phyloP scores from a whole-genome alignment of 164 flowering plant species.

The Sextonia rubra region DNA sequence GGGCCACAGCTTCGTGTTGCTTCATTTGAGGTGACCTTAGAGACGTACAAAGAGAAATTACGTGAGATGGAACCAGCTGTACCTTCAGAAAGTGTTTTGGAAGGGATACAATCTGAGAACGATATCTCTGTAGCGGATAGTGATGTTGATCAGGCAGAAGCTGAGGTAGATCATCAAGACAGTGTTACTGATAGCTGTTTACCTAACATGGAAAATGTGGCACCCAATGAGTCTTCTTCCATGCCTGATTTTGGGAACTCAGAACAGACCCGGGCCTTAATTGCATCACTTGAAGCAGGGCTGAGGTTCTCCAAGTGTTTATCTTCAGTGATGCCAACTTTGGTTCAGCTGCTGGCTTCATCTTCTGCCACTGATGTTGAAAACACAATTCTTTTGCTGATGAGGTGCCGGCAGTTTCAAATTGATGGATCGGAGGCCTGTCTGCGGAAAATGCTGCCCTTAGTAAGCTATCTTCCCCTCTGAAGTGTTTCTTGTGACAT shows the following conservation, averaged over 20 bases:
- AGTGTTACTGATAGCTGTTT: constrained; percentile 67
- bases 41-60: constrained; percentile 75
- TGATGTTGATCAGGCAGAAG: constrained; percentile 35
- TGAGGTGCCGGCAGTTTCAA: constrained; percentile 95
- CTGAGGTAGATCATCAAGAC: constrained; percentile 36
- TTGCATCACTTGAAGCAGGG: constrained; percentile 97
- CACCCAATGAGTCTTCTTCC: constrained; percentile 35
- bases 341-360: constrained; percentile 97
- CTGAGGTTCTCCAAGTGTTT: constrained; percentile 80
- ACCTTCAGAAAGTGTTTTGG: constrained; percentile 30
- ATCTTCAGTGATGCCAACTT: constrained; percentile 73
- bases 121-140: constrained; percentile 37
- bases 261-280: constrained; percentile 90
- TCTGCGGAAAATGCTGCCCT: constrained; percentile 91
- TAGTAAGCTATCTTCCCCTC: constrained; percentile 42
- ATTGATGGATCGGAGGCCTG: constrained; percentile 92
- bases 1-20: constrained; percentile 87
- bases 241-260: constrained; percentile 80
- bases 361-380: constrained; percentile 94
- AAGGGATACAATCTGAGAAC: constrained; percentile 38
- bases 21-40: constrained; percentile 88
- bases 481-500: neutral
- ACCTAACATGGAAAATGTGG: constrained; percentile 33
- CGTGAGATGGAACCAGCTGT: constrained; percentile 49
- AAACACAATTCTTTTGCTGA: constrained; percentile 78